Evolutionary conservation across 2,329 filamentous ascomycete species (phyloP).

Genomic region (Fulvia fulva): DNA sequence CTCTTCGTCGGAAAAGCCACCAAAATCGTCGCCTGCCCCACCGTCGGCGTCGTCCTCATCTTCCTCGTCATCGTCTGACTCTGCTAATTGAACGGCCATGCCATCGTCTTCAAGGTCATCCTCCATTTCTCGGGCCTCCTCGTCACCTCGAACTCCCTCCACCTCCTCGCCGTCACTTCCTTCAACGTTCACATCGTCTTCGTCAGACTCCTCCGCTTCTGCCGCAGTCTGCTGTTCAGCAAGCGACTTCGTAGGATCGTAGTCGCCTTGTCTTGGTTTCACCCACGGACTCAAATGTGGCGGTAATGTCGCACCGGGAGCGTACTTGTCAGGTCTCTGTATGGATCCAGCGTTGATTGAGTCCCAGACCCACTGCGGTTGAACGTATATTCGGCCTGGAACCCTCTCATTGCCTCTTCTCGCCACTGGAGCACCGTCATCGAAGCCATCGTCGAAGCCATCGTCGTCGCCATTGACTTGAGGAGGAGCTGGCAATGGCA

Average conservation of each 20-base stretch:
- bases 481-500: conserved; percentile 47
- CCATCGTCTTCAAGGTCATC: conserved; percentile 30
- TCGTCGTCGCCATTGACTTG: conserved; percentile 41
- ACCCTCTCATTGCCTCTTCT: conserved; percentile 60
- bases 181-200: conserved; percentile 49
- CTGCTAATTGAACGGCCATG: conserved; percentile 45
- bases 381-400: conserved; percentile 87
- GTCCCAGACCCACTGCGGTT: conserved; percentile 99
- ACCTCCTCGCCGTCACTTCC: conserved; percentile 39
- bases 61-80: conserved; percentile 44
- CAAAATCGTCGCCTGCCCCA: conserved; percentile 46
- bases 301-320: conserved; percentile 81
- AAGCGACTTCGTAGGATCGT: conserved; percentile 82
- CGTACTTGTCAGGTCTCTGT: conserved; percentile 81
- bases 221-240: conserved; percentile 84
- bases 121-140: conserved; percentile 39
- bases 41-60: conserved; percentile 45
- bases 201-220: conserved; percentile 62
- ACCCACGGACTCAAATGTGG: conserved; percentile 97
- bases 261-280: conserved; percentile 77
- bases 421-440: conserved; percentile 55
- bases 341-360: conserved; percentile 89
- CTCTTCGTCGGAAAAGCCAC: conserved; percentile 47
- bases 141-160: conserved; percentile 29
- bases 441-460: conserved; percentile 52